A percentile compares a stretch with the other conserved stretches of the same genome.
Conservation (phyloP, 1,139 yeast genomes). For the Hyphopichia burtonii region DNA sequence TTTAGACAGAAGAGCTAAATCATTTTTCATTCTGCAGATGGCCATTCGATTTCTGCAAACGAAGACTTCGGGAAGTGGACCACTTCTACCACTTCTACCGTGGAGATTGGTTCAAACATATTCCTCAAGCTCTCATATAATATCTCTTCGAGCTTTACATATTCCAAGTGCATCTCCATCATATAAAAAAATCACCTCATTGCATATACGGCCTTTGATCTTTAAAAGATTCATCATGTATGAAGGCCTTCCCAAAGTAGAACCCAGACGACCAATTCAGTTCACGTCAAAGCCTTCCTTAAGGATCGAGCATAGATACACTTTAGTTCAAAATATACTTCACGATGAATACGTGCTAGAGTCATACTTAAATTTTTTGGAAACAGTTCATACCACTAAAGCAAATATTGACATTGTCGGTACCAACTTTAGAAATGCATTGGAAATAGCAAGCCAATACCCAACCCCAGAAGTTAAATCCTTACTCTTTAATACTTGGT, state of each 20-base stretch:
- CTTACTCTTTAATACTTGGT: constrained; percentile 2
- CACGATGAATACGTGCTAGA: background rate
- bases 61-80: background rate
- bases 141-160: background rate
- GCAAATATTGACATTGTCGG: background rate
- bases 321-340: background rate
- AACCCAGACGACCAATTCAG: background rate
- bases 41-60: constrained; percentile 1
- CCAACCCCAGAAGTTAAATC: constrained; percentile 1
- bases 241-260: background rate
- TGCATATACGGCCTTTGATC: background rate
- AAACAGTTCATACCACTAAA: background rate
- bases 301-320: constrained; percentile 26
- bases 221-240: background rate
- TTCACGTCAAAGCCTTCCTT: constrained; percentile 35
- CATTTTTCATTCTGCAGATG: background rate
- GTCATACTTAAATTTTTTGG: background rate
- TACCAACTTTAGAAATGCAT: background rate
- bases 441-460: background rate
- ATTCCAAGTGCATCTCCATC: background rate
- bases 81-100: background rate
- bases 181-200: background rate
- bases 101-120: background rate
- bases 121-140: background rate
- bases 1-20: background rate